phyloP scores from a whole-genome alignment of 805 yeast species.

The Yarrowia alimentaria region DNA sequence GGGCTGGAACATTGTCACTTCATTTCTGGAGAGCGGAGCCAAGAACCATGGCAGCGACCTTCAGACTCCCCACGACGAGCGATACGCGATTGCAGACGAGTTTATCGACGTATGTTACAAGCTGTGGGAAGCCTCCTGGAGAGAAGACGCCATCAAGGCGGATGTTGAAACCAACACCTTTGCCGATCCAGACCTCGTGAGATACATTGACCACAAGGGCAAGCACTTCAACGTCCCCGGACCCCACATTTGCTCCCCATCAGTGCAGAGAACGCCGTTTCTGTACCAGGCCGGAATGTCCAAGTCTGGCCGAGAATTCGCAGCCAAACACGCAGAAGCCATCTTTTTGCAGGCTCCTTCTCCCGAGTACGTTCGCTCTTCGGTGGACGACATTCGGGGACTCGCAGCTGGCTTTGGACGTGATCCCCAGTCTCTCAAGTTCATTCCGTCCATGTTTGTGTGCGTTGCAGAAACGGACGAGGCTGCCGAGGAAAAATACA shows the following conservation, averaged over 20 bases:
- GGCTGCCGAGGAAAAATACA: constrained; percentile 44
- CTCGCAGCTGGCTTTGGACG: constrained; percentile 42
- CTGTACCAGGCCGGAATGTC: constrained; percentile 49
- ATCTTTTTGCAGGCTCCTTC: constrained; percentile 43
- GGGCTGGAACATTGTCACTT: constrained; percentile 50
- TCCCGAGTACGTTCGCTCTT: constrained; percentile 38
- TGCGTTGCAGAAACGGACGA: constrained; percentile 45
- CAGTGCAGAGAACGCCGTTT: constrained; percentile 48
- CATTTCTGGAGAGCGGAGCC: constrained; percentile 47
- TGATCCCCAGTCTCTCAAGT: constrained; percentile 43
- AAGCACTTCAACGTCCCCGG: constrained; percentile 46
- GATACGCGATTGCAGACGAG: constrained; percentile 46
- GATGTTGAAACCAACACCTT: constrained; percentile 34
- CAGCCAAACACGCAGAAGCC: constrained; percentile 48
- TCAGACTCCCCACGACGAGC: constrained; percentile 44
- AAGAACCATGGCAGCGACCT: constrained; percentile 43
- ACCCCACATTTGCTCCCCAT: constrained; percentile 46
- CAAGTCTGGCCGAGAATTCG: constrained; percentile 44
- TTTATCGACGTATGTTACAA: constrained; percentile 46
- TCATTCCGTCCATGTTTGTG: constrained; percentile 42
- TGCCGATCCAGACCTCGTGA: constrained; percentile 42
- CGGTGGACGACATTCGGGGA: constrained; percentile 39
- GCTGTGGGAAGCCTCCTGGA: constrained; percentile 46
- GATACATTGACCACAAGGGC: constrained; percentile 47
- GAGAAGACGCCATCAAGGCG: constrained; percentile 44